Percentiles rank a stretch among this genome's conserved stretches.
phyloP scores from a whole-genome alignment of 257 asterid species.

The Eucommia ulmoides region DNA sequence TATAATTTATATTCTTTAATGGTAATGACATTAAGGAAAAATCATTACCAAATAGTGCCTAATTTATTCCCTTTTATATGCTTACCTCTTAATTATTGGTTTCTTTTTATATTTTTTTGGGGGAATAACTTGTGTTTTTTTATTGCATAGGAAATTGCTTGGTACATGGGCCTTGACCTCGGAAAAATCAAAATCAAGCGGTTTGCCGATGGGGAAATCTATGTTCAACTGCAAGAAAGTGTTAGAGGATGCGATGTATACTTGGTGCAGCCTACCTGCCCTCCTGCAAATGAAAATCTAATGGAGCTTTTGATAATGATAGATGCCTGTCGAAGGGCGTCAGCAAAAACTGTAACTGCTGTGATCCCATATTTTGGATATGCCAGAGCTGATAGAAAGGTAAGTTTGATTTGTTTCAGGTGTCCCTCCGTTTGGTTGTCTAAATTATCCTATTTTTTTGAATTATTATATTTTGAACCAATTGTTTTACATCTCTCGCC shows the following conservation, averaged over 20 bases:
- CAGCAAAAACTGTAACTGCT: constrained; percentile 78
- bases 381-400: constrained; percentile 96
- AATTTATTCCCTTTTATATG: too few species aligned
- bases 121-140: neutral
- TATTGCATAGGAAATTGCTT: constrained; percentile 62
- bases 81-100: too few species aligned
- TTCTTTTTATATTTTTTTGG: neutral
- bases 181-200: constrained; percentile 54
- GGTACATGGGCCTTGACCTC: constrained; percentile 85
- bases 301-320: constrained; percentile 91
- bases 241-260: constrained; percentile 88
- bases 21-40: too few species aligned
- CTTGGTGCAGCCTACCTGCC: constrained; percentile 75
- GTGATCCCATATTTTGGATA: constrained; percentile 91
- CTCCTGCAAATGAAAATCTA: constrained; percentile 84
- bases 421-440: too few species aligned
- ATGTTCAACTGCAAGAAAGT: constrained; percentile 90
- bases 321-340: constrained; percentile 95
- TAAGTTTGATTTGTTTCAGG: constrained; percentile 12
- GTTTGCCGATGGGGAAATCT: constrained; percentile 92
- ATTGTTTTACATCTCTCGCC: too few species aligned
- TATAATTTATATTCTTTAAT: too few species aligned
- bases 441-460: too few species aligned
- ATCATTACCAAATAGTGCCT: too few species aligned
- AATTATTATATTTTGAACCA: too few species aligned